Evolutionary conservation across 2,329 filamentous ascomycete genomes (phyloP), one percentile per base, ranked within the genome.

Genomic region (Lachnellula arida): DNA sequence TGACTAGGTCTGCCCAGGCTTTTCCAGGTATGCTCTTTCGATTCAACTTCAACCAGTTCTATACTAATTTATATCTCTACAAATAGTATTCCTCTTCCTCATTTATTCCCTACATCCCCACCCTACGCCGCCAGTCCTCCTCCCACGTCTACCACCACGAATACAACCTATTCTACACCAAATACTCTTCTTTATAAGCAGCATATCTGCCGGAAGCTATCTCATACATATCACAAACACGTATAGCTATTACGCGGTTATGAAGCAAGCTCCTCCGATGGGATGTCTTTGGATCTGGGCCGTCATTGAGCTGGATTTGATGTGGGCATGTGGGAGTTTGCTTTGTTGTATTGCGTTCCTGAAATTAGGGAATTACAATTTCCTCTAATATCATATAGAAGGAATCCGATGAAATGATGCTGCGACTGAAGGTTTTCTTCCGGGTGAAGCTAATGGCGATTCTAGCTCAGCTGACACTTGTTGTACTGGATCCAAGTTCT

Each of bases 251-350:
- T 84, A 95, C 64, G 88, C 88, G 6, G 85, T 96, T 19, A 92
- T 97, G 90, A 95, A 96, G 75, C 85, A 84, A 60, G 88, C 91
- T 0, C 94, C 94, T n/a, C 86, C 91, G 5, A 71, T 97, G 14
- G 94, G 91, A 0, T 93, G 89, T 42, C 72, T 97, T 17, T 97
- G 93, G 92, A 81, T 97, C 4, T 97, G 93, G 91, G 85, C 88
- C 34, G 86, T 97, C 22, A 80, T 97, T 47, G 94, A 99, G 75
- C 80, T 97, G 73, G 81, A 90, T 54, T 75, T 96, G 42, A 67
- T 77, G 0, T 85, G 81, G 66, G 89, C 88, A 0, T 74, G 86
- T 1, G 63, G 72, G 12, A 86, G 82, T 61, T 68, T 86, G 37
- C 62, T 67, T 12, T 54, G 56, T 25, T 68, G 67, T 59, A 54